These are phyloP conservation scores for Aegilops speltoides DNA, from an alignment of 176 grass and related monocot genomes.

Conservation along the genomic window DNA sequence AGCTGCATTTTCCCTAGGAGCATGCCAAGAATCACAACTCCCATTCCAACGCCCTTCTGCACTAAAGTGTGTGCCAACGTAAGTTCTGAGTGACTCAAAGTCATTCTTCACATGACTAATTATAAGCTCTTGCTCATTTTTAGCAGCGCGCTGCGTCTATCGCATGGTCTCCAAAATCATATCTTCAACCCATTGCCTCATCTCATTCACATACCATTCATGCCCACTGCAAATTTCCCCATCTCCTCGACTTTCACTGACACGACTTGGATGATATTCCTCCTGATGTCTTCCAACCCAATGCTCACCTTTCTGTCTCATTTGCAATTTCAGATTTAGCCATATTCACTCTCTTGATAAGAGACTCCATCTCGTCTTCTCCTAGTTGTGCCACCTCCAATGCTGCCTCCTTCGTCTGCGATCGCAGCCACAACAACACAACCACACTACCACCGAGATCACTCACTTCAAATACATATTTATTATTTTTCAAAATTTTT, in stretches of 20 bases:
- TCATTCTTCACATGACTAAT: constrained; percentile 79
- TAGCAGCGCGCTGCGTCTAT: too few species aligned
- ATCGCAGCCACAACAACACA: too few species aligned
- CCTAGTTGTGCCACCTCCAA: too few species aligned
- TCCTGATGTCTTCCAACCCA: constrained; percentile 75
- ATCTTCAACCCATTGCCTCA: too few species aligned
- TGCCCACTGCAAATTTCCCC: constrained; percentile 77
- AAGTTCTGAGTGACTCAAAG: constrained; percentile 75
- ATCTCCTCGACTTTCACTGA: constrained; percentile 79
- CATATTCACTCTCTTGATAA: constrained; percentile 72
- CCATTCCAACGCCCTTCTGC: not conserved
- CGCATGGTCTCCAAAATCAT: too few species aligned
- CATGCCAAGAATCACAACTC: too few species aligned
- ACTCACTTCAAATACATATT: too few species aligned
- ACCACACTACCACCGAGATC: too few species aligned
- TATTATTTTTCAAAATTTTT: too few species aligned
- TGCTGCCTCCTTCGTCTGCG: too few species aligned
- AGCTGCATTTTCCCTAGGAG: too few species aligned
- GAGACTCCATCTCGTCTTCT: constrained; percentile 49
- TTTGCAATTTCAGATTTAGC: constrained; percentile 54
- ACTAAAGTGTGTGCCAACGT: constrained; percentile 70
- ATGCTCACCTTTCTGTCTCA: constrained; percentile 77
- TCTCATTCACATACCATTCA: constrained; percentile 72
- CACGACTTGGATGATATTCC: constrained; percentile 79
- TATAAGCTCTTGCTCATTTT: too few species aligned